Evolutionary conservation across 768 basidiomycete genomes (phyloP).

Genomic region (Suillus variegatus): DNA sequence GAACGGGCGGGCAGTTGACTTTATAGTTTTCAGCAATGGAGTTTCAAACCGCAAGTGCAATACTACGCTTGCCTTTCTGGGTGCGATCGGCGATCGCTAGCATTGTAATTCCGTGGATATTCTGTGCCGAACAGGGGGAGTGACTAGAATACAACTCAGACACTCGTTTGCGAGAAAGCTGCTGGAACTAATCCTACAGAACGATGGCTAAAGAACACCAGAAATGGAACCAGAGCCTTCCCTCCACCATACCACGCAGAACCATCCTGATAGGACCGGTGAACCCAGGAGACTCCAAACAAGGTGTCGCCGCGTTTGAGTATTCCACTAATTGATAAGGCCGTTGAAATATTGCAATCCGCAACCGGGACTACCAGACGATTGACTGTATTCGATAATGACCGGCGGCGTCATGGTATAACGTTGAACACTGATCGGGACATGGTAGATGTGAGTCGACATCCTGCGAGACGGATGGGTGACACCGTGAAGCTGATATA

Average conservation of each 20-base stretch:
- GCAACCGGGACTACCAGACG: background rate
- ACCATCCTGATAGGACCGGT: background rate
- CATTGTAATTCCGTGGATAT: background rate
- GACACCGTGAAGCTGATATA: background rate
- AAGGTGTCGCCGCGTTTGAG: background rate
- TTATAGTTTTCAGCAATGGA: background rate
- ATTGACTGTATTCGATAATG: background rate
- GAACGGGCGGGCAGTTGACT: background rate
- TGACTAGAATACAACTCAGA: too few species aligned
- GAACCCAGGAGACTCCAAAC: background rate
- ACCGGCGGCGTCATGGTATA: background rate
- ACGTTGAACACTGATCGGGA: background rate
- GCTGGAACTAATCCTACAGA: background rate
- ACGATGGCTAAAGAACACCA: background rate
- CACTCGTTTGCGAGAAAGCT: background rate
- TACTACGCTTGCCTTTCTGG: background rate
- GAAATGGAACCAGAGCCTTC: background rate
- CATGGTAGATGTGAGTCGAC: background rate
- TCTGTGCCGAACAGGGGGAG: background rate
- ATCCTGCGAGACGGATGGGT: background rate
- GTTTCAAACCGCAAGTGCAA: background rate
- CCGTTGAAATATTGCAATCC: background rate
- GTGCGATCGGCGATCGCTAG: background rate
- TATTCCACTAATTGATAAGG: background rate
- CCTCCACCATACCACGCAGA: background rate